Percentiles rank a stretch among this genome's conserved stretches.
phyloP scores from a whole-genome alignment of 331 rosid genomes.

The Pyracantha coccinea region DNA sequence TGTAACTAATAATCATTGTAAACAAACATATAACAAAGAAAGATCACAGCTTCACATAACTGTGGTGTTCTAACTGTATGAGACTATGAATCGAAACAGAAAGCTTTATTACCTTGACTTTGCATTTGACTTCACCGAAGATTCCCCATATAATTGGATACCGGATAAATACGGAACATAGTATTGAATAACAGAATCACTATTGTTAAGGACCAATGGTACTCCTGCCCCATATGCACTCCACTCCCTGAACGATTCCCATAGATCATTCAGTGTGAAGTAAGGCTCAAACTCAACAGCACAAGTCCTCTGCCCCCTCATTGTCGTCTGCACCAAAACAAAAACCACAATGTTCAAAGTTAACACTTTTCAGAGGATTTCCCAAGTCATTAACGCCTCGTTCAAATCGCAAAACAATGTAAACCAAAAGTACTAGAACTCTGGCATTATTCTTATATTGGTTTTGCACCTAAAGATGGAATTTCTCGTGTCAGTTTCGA shows the following conservation, averaged over 20 bases:
- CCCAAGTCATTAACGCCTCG: not conserved
- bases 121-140: constrained; percentile 32
- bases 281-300: constrained; percentile 59
- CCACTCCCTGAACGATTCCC: constrained; percentile 83
- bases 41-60: not conserved
- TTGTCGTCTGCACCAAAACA: constrained; percentile 45
- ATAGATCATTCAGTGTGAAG: constrained; percentile 56
- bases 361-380: not conserved
- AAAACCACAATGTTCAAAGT: constrained; percentile 7
- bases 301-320: constrained; percentile 70
- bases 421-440: not conserved
- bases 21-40: not conserved
- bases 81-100: not conserved
- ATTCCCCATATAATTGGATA: constrained; percentile 57
- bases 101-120: constrained; percentile 44
- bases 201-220: constrained; percentile 53
- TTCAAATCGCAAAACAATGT: not conserved
- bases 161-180: constrained; percentile 79
- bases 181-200: constrained; percentile 60
- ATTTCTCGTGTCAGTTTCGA: too few species aligned
- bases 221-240: constrained; percentile 83
- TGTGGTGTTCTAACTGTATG: not conserved
- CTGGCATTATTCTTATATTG: not conserved
- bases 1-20: not conserved
- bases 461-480: not conserved